Evolutionary conservation across 2,329 filamentous ascomycete genomes (phyloP).

Genomic region (Penicillium thymicola): DNA sequence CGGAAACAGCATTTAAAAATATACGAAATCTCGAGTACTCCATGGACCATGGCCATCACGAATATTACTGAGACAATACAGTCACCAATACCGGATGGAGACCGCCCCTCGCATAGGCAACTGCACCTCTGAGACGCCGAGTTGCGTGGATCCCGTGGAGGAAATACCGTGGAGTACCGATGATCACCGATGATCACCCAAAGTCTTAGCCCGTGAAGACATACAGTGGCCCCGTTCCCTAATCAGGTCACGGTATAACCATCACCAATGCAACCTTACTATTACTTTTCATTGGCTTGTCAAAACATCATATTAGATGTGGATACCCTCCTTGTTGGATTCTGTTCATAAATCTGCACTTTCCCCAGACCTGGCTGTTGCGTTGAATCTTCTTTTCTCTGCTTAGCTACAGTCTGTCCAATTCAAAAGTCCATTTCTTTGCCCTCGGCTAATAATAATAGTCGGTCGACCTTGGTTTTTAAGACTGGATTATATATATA

Average conservation of each 20-base stretch:
- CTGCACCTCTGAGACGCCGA: neutral
- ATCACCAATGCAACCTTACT: slow-evolving; percentile 5
- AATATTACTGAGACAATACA: neutral
- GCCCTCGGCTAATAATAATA: neutral
- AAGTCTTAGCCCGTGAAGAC: neutral
- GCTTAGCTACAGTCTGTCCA: neutral
- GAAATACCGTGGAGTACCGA: neutral
- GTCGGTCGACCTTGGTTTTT: neutral
- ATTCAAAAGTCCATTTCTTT: neutral
- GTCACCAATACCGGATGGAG: neutral
- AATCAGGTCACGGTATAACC: neutral
- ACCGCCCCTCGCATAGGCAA: neutral
- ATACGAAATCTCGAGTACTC: neutral
- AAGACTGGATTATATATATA: slow-evolving; percentile 13
- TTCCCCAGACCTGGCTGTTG: slow-evolving; percentile 8
- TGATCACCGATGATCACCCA: neutral
- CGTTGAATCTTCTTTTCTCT: slow-evolving; percentile 4
- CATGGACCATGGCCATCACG: neutral
- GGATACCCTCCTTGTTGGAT: neutral
- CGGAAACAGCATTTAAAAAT: neutral
- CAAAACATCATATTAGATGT: neutral
- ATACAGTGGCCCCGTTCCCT: neutral
- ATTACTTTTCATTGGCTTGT: neutral
- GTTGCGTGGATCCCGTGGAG: neutral
- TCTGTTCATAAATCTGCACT: slow-evolving; percentile 15